These are phyloP conservation scores for Fusarium domesticum DNA, from an alignment of 2,329 filamentous ascomycete genomes.

Conservation along the genomic window DNA sequence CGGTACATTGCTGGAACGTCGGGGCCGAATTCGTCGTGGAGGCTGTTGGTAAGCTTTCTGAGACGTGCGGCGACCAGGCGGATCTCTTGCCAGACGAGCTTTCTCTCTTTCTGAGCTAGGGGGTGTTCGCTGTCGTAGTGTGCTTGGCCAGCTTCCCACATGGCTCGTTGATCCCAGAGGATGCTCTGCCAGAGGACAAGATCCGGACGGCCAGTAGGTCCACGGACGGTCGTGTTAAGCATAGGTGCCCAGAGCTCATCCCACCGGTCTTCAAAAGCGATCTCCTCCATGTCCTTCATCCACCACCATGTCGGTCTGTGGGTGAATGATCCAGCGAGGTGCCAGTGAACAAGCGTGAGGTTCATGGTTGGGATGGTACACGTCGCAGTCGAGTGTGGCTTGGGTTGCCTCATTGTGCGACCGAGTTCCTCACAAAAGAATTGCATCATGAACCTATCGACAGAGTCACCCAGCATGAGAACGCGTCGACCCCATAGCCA, in stretches of 20 bases:
- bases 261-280: conserved; percentile 19
- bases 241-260: conserved; percentile 18
- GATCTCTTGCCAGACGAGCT: conserved; percentile 20
- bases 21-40: conserved; percentile 8
- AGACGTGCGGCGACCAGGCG: conserved; percentile 16
- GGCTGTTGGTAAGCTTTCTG: conserved; percentile 10
- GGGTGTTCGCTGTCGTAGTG: conserved; percentile 18
- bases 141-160: conserved; percentile 19
- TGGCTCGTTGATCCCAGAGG: conserved; percentile 21
- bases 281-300: conserved; percentile 21
- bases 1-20: conserved; percentile 16
- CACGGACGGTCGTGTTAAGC: conserved; percentile 13
- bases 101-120: conserved; percentile 13
- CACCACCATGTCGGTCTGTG: conserved; percentile 22
- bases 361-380: conserved; percentile 20
- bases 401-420: conserved; percentile 11
- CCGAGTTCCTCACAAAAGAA: conserved; percentile 21
- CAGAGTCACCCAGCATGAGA: conserved; percentile 19
- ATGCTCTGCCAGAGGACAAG: conserved; percentile 22
- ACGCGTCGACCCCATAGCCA: conserved; percentile 25
- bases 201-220: conserved; percentile 13
- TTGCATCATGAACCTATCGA: conserved; percentile 23
- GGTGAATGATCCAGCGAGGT: conserved; percentile 14
- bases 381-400: conserved; percentile 14
- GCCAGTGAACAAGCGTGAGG: conserved; percentile 19